Percentiles rank a stretch among this genome's conserved stretches.
phyloP scores from a whole-genome alignment of 2,329 filamentous ascomycete species.

The Fusarium sp. region DNA sequence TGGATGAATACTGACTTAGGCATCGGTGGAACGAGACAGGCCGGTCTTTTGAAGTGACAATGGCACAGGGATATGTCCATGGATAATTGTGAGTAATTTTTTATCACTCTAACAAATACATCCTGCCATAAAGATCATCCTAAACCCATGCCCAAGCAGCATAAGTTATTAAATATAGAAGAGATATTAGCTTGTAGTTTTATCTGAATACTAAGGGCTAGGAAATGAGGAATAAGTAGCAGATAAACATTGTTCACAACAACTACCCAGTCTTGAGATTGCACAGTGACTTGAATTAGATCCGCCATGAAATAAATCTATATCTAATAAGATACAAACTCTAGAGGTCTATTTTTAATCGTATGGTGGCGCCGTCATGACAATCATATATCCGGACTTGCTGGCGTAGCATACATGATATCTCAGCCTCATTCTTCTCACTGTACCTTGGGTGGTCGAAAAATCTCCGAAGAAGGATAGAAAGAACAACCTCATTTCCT shows the following conservation, averaged over 20 bases:
- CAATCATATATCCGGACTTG: neutral
- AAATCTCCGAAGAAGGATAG: neutral
- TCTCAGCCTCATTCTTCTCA: neutral
- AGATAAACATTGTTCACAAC: neutral
- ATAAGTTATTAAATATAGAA: neutral
- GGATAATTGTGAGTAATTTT: too few relatives aligned
- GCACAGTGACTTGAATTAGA: neutral
- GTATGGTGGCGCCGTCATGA: neutral
- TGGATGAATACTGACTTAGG: neutral
- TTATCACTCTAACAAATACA: neutral
- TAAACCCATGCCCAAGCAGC: too few relatives aligned
- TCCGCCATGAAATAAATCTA: neutral
- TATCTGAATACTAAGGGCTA: neutral
- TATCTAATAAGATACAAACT: neutral
- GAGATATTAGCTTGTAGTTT: neutral
- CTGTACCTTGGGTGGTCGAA: neutral
- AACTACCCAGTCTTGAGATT: neutral
- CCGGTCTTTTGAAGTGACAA: neutral
- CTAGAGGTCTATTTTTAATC: too few relatives aligned
- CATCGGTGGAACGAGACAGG: too few relatives aligned
- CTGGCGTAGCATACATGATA: neutral
- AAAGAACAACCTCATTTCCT: slow-evolving; percentile 7
- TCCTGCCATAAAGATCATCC: too few relatives aligned
- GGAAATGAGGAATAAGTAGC: neutral
- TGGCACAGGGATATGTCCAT: neutral